Conservation (phyloP, 208 protist species). For the Trypanosoma brucei region DNA sequence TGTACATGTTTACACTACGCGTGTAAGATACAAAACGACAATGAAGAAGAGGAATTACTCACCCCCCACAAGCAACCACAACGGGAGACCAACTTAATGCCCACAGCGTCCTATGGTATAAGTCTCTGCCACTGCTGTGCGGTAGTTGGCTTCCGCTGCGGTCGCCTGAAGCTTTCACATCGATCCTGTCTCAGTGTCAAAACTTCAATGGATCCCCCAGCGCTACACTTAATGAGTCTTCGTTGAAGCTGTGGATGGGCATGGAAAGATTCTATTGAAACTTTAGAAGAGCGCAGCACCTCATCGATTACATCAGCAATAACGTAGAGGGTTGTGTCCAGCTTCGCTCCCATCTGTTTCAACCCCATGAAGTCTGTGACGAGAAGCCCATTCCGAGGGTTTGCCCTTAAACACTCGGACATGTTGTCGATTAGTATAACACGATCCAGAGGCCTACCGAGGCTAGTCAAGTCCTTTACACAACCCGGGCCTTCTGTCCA, state of each 20-base stretch:
- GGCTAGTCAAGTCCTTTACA: constrained; percentile 22
- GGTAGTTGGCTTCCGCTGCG: neutral
- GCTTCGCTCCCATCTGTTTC: neutral
- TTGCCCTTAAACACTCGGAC: constrained; percentile 21
- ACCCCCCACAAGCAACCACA: too few species aligned
- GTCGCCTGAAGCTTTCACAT: constrained; percentile 3
- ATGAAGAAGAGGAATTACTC: too few species aligned
- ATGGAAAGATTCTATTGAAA: constrained; percentile 22
- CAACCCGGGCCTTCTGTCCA: constrained; percentile 21
- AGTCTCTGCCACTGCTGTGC: neutral
- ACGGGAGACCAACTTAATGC: too few species aligned
- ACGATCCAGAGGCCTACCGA: constrained; percentile 23
- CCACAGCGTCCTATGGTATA: neutral
- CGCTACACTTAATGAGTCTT: constrained; percentile 15
- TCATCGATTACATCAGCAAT: constrained; percentile 33
- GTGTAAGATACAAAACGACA: too few species aligned
- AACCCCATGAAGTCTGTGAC: constrained; percentile 23
- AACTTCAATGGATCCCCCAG: constrained; percentile 12
- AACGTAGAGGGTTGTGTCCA: constrained; percentile 30
- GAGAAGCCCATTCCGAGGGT: constrained; percentile 25
- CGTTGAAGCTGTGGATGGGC: constrained; percentile 14
- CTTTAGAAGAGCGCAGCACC: constrained; percentile 9
- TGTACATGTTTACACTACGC: too few species aligned
- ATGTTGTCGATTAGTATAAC: constrained; percentile 29
- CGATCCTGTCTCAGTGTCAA: constrained; percentile 24